Percentiles rank a stretch among this genome's conserved stretches.
Evolutionary conservation across 805 yeast genomes (phyloP).

Genomic region (Nematodospora valgi): DNA sequence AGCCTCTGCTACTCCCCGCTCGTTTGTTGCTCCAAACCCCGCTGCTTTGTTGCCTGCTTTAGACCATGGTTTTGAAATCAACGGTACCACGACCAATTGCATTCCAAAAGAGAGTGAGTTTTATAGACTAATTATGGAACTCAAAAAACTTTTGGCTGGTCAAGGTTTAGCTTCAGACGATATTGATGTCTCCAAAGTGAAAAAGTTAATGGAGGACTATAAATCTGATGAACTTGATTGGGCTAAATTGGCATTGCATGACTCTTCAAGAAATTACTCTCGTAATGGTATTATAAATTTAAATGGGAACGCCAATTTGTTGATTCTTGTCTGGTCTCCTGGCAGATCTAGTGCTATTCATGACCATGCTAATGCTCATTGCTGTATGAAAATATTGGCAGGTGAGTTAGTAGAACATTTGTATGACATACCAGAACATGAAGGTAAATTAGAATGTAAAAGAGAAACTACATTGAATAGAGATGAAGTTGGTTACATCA

Average conservation of each 20-base stretch:
- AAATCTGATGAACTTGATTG: conserved; percentile 50
- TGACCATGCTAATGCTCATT: conserved; percentile 75
- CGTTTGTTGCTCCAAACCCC: neutral
- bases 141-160: conserved; percentile 26
- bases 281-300: conserved; percentile 75
- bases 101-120: conserved; percentile 15
- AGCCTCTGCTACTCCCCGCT: conserved; percentile 1
- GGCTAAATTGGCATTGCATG: conserved; percentile 54
- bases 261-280: conserved; percentile 47
- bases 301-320: conserved; percentile 65
- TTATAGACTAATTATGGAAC: conserved; percentile 24
- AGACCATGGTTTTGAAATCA: conserved; percentile 8
- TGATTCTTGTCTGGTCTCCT: conserved; percentile 70
- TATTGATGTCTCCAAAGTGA: conserved; percentile 49
- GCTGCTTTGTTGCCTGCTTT: conserved; percentile 1
- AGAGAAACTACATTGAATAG: conserved; percentile 25
- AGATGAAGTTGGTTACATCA: conserved; percentile 60
- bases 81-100: conserved; percentile 8
- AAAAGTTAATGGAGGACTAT: conserved; percentile 46
- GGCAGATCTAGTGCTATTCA: conserved; percentile 62
- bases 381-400: conserved; percentile 65
- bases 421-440: conserved; percentile 46
- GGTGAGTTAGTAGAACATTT: conserved; percentile 58
- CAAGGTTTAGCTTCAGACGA: conserved; percentile 43
- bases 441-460: conserved; percentile 22